A percentile compares a stretch with the other conserved stretches of the same genome.
Evolutionary conservation across 352 stramenopile species (phyloP).

Genomic region (Detonula confervacea): DNA sequence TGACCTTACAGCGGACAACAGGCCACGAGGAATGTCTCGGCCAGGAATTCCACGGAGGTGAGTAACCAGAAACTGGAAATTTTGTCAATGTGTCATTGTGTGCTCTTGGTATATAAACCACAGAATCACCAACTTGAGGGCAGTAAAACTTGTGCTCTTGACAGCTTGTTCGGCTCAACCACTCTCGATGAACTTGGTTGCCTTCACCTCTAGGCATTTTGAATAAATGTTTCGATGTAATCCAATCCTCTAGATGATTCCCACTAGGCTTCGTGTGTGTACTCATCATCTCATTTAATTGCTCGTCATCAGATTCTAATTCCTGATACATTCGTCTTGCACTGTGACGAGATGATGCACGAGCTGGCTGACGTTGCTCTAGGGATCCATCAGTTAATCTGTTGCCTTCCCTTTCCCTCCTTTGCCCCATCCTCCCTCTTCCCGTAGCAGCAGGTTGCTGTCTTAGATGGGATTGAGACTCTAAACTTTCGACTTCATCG

Average conservation of each 20-base stretch:
- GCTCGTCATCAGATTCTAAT: slow-evolving; percentile 67
- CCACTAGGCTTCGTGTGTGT: slow-evolving; percentile 74
- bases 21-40: slow-evolving; percentile 66
- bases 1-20: slow-evolving; percentile 72
- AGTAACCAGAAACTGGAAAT: slow-evolving; percentile 60
- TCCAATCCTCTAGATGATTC: slow-evolving; percentile 68
- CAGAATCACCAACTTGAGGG: slow-evolving; percentile 79
- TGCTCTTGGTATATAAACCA: slow-evolving; percentile 81
- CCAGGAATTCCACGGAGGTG: slow-evolving; percentile 73
- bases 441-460: too few species aligned
- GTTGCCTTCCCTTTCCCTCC: too few species aligned
- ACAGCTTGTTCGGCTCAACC: slow-evolving; percentile 64
- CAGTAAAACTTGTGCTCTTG: slow-evolving; percentile 67
- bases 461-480: too few species aligned
- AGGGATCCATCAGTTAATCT: not conserved
- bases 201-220: slow-evolving; percentile 45
- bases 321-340: slow-evolving; percentile 21
- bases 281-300: slow-evolving; percentile 69
- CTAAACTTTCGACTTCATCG: slow-evolving; percentile 55
- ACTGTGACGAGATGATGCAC: slow-evolving; percentile 33
- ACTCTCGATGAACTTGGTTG: slow-evolving; percentile 52
- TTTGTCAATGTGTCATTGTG: slow-evolving; percentile 71
- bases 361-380: slow-evolving; percentile 22
- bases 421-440: too few species aligned
- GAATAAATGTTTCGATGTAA: slow-evolving; percentile 63